phyloP scores from a whole-genome alignment of 345 rosid genomes.

The Gossypium stocksii region DNA sequence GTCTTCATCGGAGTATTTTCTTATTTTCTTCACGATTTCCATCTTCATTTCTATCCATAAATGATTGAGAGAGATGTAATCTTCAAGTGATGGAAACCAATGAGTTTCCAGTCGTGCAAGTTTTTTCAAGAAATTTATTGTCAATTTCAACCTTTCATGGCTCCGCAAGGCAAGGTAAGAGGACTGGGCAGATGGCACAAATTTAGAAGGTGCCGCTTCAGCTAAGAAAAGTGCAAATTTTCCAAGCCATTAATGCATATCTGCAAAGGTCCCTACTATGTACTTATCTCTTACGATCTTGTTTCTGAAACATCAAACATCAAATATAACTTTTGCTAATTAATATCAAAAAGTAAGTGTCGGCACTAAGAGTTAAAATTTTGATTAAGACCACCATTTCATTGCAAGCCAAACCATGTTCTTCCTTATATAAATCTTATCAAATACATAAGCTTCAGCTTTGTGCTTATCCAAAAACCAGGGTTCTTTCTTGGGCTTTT shows the following conservation, averaged over 20 bases:
- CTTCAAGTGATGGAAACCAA: neutral
- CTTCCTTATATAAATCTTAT: constrained; percentile 22
- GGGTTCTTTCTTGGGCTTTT: neutral
- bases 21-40: neutral
- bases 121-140: neutral
- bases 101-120: neutral
- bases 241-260: constrained; percentile 20
- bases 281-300: constrained; percentile 22
- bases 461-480: constrained; percentile 26
- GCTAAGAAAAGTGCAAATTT: constrained; percentile 24
- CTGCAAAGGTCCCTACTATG: constrained; percentile 18
- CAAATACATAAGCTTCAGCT: neutral
- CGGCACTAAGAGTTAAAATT: constrained; percentile 28
- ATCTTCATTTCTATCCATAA: neutral
- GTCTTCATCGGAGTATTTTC: too few species aligned
- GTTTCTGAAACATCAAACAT: constrained; percentile 22
- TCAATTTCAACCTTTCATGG: neutral
- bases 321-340: constrained; percentile 5
- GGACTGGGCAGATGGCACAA: constrained; percentile 20
- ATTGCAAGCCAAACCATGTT: constrained; percentile 19
- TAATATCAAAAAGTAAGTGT: constrained; percentile 29
- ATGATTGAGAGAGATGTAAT: neutral
- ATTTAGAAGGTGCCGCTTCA: constrained; percentile 9
- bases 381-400: constrained; percentile 22
- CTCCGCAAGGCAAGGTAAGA: neutral